Percentiles rank a stretch among this genome's conserved stretches.
These are phyloP conservation scores for Sarcodon aspratus DNA, from an alignment of 768 basidiomycete genomes.

Conservation along the genomic window DNA sequence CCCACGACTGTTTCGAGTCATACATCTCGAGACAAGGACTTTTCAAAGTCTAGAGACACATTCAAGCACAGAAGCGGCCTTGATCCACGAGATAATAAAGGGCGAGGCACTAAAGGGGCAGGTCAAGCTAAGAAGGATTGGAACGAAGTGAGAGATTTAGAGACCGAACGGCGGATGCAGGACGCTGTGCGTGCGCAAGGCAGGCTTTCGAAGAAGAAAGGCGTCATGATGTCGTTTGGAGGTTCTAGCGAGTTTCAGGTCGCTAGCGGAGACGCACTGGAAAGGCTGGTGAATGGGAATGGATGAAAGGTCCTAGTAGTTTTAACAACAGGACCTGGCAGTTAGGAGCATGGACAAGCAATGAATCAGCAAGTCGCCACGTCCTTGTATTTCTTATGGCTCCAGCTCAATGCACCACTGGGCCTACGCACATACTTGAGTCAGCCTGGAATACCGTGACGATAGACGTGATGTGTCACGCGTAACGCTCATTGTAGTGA, in stretches of 20 bases:
- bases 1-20: constrained; percentile 31
- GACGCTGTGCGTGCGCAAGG: constrained; percentile 77
- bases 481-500: no score
- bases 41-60: neutral
- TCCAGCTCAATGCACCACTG: no score
- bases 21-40: neutral
- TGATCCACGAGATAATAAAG: neutral
- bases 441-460: no score
- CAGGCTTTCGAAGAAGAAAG: constrained; percentile 67
- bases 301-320: no score
- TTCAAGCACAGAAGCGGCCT: no score
- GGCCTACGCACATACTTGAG: no score
- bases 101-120: neutral
- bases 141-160: constrained; percentile 24
- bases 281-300: constrained; percentile 33
- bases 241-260: constrained; percentile 72
- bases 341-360: no score
- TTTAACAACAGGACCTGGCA: no score
- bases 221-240: constrained; percentile 50
- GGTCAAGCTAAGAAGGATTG: constrained; percentile 1
- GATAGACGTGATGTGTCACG: no score
- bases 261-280: constrained; percentile 48
- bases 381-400: no score
- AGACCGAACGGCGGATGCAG: constrained; percentile 78
- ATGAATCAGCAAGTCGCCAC: no score